Conservation (phyloP, 2,329 filamentous ascomycete genomes). For the Neonectria faginata region DNA sequence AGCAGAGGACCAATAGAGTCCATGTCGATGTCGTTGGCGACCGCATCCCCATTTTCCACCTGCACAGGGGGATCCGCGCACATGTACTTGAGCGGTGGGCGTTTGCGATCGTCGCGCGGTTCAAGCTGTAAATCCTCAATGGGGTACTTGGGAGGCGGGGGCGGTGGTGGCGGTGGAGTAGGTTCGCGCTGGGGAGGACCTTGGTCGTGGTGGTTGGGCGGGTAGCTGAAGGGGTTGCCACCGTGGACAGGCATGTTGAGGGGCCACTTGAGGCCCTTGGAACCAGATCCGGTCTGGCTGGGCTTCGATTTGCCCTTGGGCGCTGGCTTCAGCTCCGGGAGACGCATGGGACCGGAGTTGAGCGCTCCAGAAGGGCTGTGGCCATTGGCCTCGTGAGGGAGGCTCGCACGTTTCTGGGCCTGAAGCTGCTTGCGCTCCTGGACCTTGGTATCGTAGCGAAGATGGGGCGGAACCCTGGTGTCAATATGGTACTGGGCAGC, state of each 20-base stretch:
- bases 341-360: slow-evolving; percentile 63
- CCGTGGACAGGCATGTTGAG: slow-evolving; percentile 48
- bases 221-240: slow-evolving; percentile 62
- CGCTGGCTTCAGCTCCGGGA: slow-evolving; percentile 80
- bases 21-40: slow-evolving; percentile 73
- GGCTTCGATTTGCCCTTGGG: slow-evolving; percentile 75
- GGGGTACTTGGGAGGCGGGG: slow-evolving; percentile 89
- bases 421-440: slow-evolving; percentile 80
- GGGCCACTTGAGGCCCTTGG: slow-evolving; percentile 60
- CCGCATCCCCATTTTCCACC: slow-evolving; percentile 51
- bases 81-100: slow-evolving; percentile 83
- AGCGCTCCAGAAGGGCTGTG: slow-evolving; percentile 48
- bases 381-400: slow-evolving; percentile 58
- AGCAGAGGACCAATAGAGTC: slow-evolving; percentile 86
- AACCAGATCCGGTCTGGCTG: slow-evolving; percentile 44
- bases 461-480: slow-evolving; percentile 84
- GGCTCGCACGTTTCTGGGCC: slow-evolving; percentile 70
- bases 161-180: slow-evolving; percentile 71
- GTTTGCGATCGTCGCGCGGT: slow-evolving; percentile 72
- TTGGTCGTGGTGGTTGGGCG: slow-evolving; percentile 55
- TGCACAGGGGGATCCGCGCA: slow-evolving; percentile 72
- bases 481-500: slow-evolving; percentile 88
- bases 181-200: slow-evolving; percentile 48
- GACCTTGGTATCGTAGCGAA: slow-evolving; percentile 83
- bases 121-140: slow-evolving; percentile 92